Evolutionary conservation across 129 eudicot species (phyloP).

Genomic region (Pulicaria dysenterica): DNA sequence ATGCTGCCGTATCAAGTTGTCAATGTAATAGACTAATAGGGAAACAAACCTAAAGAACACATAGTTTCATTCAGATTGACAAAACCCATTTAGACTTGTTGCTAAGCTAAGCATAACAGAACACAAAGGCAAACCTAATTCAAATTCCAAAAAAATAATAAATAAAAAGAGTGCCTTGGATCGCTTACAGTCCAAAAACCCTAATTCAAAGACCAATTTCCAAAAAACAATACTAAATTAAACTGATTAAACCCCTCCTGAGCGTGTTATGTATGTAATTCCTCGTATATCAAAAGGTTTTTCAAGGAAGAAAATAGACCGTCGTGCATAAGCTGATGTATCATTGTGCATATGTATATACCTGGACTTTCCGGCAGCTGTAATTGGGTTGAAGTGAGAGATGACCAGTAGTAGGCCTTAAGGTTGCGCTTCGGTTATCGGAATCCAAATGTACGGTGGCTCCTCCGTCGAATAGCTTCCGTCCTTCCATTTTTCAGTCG

Average conservation of each 20-base stretch:
- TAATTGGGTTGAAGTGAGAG: slow-evolving; percentile 42
- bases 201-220: slow-evolving; percentile 30
- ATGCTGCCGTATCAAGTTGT: too few species aligned
- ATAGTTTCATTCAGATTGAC: not conserved
- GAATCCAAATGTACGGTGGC: slow-evolving; percentile 32
- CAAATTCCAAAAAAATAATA: not conserved
- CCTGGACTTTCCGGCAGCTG: slow-evolving; percentile 40
- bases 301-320: not conserved
- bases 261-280: not conserved
- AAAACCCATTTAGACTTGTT: not conserved
- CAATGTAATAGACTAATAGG: too few species aligned
- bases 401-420: slow-evolving; percentile 19
- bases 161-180: not conserved
- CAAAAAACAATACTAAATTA: slow-evolving; percentile 3
- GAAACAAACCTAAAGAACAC: too few species aligned
- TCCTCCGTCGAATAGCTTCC: slow-evolving; percentile 33
- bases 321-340: slow-evolving; percentile 6
- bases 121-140: not conserved
- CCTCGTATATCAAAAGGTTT: not conserved
- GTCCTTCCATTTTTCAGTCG: slow-evolving; percentile 20
- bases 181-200: slow-evolving; percentile 17
- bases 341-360: slow-evolving; percentile 13
- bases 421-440: slow-evolving; percentile 22
- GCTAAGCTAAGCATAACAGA: not conserved
- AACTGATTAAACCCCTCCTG: not conserved